phyloP scores from a whole-genome alignment of 768 basidiomycete species.

The Asterophora parasitica region DNA sequence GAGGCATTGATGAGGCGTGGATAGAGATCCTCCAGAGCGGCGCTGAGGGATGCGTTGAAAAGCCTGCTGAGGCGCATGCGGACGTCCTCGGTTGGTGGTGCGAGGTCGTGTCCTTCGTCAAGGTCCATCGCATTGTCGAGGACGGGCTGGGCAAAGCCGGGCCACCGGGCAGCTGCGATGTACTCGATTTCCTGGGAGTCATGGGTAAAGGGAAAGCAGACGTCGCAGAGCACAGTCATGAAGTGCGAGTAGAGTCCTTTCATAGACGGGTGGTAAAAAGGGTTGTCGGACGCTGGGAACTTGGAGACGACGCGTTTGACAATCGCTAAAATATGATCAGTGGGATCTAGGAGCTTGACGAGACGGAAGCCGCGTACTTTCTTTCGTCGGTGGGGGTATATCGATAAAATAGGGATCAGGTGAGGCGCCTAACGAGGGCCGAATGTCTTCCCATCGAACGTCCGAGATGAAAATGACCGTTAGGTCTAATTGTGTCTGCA shows the following conservation, averaged over 20 bases:
- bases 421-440: slow-evolving; percentile 64
- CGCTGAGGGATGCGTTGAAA: slow-evolving; percentile 58
- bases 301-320: slow-evolving; percentile 34
- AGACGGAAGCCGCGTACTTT: slow-evolving; percentile 37
- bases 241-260: slow-evolving; percentile 63
- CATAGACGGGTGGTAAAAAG: slow-evolving; percentile 50
- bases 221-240: slow-evolving; percentile 48
- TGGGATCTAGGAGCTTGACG: neutral
- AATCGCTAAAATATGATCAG: slow-evolving; percentile 21
- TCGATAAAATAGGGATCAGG: slow-evolving; percentile 70
- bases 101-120: slow-evolving; percentile 21
- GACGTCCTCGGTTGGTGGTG: slow-evolving; percentile 47
- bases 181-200: slow-evolving; percentile 71
- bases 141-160: slow-evolving; percentile 69
- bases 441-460: slow-evolving; percentile 66
- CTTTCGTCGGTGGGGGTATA: slow-evolving; percentile 47
- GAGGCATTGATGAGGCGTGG: slow-evolving; percentile 63
- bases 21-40: slow-evolving; percentile 61
- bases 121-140: slow-evolving; percentile 33
- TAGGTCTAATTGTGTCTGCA: slow-evolving; percentile 54
- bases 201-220: slow-evolving; percentile 59
- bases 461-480: slow-evolving; percentile 61
- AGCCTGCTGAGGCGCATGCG: slow-evolving; percentile 61
- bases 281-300: slow-evolving; percentile 23
- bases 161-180: slow-evolving; percentile 76